Base-by-base conservation (phyloP, 148 eudicot species). In the Tetragonia tetragonoides region DNA sequence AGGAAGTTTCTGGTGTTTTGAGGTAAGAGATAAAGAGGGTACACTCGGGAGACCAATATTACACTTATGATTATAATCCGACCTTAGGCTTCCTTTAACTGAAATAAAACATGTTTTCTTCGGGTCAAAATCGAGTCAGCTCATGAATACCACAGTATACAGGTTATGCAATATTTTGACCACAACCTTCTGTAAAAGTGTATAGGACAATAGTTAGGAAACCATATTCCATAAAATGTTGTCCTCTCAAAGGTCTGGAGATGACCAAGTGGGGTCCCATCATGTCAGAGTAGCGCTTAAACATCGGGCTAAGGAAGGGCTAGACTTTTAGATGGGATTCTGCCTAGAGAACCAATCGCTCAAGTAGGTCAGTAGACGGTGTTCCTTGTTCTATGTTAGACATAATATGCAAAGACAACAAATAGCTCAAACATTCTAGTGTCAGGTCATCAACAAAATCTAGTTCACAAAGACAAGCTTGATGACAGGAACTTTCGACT, bases 181-280 rank as follows among this genome's bases (percentile, higher is more conserved):
- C n/a, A 77, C 51, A 38, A 63, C 65, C 18, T 67, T 47, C 17
- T 39, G 21, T 65, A 66, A 4, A 65, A 60, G 68, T n/a, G 67
- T 51, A 24, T 46, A 67, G 47, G 34, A 21, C 24, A 46, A 47
- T 69, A 69, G 15, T 34, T 42, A 77, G 40, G 21, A 8, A 69
- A 3, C 41, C 8, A 14, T 49, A 66, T 11, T 28, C 20, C 40
- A 2, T 18, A 64, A 21, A 23, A 64, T 49, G 59, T 49, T 49
- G 40, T 66, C 39, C n/a, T 20, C 11, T 53, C 21, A 3, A 51
- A 68, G 41, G 24, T 37, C 1, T 34, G 44, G 28, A 44, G 23
- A 53, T 28, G 37, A 14, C 38, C 1, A n/a, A 68, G 5, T 28
- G 15, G 51, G 64, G 59, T 17, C 53, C 17, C 67, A 42, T 56